Percentiles rank a stretch among this genome's conserved stretches.
Evolutionary conservation across 176 grass and related monocot species (phyloP).

Genomic region (Oryza rufipogon): DNA sequence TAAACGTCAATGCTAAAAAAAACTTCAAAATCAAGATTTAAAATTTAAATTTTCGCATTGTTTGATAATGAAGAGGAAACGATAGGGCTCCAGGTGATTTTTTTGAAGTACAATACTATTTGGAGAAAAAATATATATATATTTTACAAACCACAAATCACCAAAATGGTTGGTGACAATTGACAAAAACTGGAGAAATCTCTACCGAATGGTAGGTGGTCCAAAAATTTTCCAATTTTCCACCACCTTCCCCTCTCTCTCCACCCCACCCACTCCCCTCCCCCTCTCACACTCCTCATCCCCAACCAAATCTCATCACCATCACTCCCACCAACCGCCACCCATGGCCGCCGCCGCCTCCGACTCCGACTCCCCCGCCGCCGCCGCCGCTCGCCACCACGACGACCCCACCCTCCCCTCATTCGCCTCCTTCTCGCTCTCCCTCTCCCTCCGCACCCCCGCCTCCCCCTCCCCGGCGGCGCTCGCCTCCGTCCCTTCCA

Average conservation of each 20-base stretch:
- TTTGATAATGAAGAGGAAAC: no score
- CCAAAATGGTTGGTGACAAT: not conserved
- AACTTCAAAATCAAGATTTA: no score
- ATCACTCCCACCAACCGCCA: slow-evolving; percentile 24
- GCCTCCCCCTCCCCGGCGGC: slow-evolving; percentile 32
- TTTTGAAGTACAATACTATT: no score
- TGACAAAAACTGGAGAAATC: not conserved
- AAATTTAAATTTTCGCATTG: no score
- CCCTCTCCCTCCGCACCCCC: slow-evolving; percentile 47
- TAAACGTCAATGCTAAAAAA: no score
- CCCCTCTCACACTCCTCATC: slow-evolving; percentile 14
- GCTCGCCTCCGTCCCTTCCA: slow-evolving; percentile 52
- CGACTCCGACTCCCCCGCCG: slow-evolving; percentile 38
- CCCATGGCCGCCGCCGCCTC: slow-evolving; percentile 40
- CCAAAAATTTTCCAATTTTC: slow-evolving; percentile 2
- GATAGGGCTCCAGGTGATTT: no score
- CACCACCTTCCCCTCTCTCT: not conserved
- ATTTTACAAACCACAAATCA: not conserved
- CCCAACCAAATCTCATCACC: not conserved
- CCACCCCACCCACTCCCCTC: not conserved
- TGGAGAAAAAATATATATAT: not conserved
- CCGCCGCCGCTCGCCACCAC: slow-evolving; percentile 41
- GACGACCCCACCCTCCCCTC: slow-evolving; percentile 50
- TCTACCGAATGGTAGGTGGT: slow-evolving; percentile 33
- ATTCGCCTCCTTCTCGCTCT: slow-evolving; percentile 64